Percentiles rank a stretch among this genome's conserved stretches.
Evolutionary conservation across 495 filamentous ascomycete genomes (phyloP).

Genomic region (Trichoderma virens): DNA sequence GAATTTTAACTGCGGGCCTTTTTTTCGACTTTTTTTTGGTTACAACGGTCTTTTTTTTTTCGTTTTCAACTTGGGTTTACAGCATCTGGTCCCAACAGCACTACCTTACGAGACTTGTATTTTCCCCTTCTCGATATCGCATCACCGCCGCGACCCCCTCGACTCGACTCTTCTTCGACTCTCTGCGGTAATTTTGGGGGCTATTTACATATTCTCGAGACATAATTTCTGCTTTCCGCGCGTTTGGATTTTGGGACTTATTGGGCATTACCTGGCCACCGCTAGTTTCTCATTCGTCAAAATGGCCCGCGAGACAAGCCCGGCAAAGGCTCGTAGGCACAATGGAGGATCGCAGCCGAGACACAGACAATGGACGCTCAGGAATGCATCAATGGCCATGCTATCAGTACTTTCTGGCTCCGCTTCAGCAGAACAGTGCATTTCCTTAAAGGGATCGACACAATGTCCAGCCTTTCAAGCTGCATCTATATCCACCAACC

Average conservation of each 20-base stretch:
- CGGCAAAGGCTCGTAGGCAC: background rate
- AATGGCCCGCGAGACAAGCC: background rate
- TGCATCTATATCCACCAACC: constrained; percentile 72
- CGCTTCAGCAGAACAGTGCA: constrained; percentile 41
- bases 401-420: background rate
- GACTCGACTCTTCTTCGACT: background rate
- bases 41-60: background rate
- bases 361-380: constrained; percentile 7
- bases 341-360: background rate
- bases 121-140: background rate
- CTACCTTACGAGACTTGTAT: background rate
- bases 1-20: background rate
- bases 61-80: background rate
- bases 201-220: background rate
- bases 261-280: background rate
- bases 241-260: background rate
- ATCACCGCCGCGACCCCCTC: background rate
- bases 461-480: constrained; percentile 76
- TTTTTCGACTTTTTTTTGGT: background rate
- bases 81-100: background rate
- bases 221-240: background rate
- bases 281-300: background rate
- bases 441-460: constrained; percentile 71
- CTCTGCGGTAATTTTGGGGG: background rate
- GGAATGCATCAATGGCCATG: constrained; percentile 3